phyloP scores from a whole-genome alignment of 2,329 filamentous ascomycete genomes.

The Clarireedia homoeocarpa region DNA sequence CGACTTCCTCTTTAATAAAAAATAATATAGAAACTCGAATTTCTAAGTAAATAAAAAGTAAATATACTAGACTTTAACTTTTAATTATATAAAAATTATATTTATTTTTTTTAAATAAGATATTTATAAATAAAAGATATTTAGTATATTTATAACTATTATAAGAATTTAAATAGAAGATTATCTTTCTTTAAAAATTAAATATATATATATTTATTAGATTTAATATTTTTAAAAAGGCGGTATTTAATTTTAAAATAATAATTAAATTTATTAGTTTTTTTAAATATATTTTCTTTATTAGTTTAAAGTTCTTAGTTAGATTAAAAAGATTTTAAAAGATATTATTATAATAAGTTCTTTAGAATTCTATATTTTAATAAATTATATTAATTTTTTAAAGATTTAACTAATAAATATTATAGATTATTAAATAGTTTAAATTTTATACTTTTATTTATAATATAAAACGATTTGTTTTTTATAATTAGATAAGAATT shows the following conservation, averaged over 20 bases:
- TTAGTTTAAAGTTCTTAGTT: slow-evolving; percentile 20
- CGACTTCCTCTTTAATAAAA: slow-evolving; percentile 12
- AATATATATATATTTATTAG: slow-evolving; percentile 21
- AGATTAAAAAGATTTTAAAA: slow-evolving; percentile 14
- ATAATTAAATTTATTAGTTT: slow-evolving; percentile 30
- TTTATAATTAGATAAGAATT: neutral
- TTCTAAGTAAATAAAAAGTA: slow-evolving; percentile 33
- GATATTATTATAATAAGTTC: slow-evolving; percentile 13
- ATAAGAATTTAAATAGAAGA: slow-evolving; percentile 23
- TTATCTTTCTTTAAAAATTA: slow-evolving; percentile 25
- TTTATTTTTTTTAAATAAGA: slow-evolving; percentile 28
- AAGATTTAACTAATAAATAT: neutral
- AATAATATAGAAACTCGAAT: slow-evolving; percentile 11
- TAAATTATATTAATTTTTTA: neutral
- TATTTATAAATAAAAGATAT: slow-evolving; percentile 35
- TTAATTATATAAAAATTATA: slow-evolving; percentile 32
- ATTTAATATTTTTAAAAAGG: slow-evolving; percentile 18
- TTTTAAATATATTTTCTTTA: slow-evolving; percentile 30
- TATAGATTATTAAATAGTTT: too few species aligned
- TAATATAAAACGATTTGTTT: slow-evolving; percentile 1
- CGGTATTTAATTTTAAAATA: slow-evolving; percentile 19
- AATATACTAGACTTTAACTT: slow-evolving; percentile 28
- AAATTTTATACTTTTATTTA: neutral
- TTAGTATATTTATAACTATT: too few species aligned
- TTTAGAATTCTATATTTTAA: neutral